Conservation (phyloP, 768 basidiomycete species). For the Crucibulum laeve region DNA sequence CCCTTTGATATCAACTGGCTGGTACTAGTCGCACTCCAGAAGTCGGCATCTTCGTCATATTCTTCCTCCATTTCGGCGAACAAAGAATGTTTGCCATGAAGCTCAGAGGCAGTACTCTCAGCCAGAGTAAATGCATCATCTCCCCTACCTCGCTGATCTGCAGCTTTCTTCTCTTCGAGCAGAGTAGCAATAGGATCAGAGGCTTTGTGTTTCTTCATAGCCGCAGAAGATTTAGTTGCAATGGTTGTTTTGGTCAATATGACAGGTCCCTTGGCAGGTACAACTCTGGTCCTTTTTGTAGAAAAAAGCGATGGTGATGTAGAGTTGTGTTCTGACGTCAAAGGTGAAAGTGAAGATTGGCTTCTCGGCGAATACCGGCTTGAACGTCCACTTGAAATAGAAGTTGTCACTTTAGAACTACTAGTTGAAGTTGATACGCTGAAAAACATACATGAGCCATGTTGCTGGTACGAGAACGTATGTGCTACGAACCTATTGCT, state of each 20-base stretch:
- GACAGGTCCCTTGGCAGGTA: too few relatives aligned
- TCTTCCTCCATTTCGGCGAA: constrained; percentile 26
- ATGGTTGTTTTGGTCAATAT: too few relatives aligned
- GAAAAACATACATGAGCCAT: neutral
- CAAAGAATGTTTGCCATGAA: constrained; percentile 24
- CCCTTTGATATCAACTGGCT: too few relatives aligned
- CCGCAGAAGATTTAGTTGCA: neutral
- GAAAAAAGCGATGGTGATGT: too few relatives aligned
- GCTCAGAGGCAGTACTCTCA: constrained; percentile 26
- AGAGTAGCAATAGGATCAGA: constrained; percentile 52
- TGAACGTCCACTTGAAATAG: neutral
- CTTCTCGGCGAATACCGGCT: neutral
- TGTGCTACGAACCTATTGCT: constrained; percentile 7
- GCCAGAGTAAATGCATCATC: constrained; percentile 39
- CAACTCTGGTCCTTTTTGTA: too few relatives aligned
- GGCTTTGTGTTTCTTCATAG: neutral
- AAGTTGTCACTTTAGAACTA: neutral
- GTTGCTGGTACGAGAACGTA: neutral
- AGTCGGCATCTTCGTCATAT: constrained; percentile 10
- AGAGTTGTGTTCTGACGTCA: too few relatives aligned
- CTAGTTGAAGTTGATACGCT: neutral
- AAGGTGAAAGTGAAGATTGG: too few relatives aligned
- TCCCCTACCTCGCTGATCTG: constrained; percentile 35
- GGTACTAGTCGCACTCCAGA: neutral
- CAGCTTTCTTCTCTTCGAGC: constrained; percentile 45